These are phyloP conservation scores for Rhamnella rubrinervis DNA, from an alignment of 331 rosid species.

Conservation along the genomic window DNA sequence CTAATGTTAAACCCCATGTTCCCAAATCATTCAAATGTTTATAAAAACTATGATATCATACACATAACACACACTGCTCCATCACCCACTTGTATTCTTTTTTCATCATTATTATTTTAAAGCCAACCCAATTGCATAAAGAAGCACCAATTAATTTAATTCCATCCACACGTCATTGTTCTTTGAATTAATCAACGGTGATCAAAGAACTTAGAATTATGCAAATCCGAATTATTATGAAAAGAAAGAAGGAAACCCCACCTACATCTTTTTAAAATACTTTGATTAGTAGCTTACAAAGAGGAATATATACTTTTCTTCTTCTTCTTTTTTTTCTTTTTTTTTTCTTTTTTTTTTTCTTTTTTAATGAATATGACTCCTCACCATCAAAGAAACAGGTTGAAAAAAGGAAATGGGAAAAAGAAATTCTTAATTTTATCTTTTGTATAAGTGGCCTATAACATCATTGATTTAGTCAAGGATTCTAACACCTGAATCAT, in stretches of 20 bases:
- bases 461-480: conserved; percentile 11
- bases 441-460: neutral
- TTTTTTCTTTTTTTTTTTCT: no score
- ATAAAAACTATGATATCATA: no score
- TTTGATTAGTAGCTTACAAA: neutral
- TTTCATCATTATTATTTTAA: neutral
- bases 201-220: neutral
- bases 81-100: conserved; percentile 7
- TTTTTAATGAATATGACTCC: neutral
- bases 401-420: neutral
- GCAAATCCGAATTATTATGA: neutral
- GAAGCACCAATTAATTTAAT: neutral
- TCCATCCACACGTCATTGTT: conserved; percentile 6
- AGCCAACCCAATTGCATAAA: conserved; percentile 11
- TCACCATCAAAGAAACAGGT: neutral
- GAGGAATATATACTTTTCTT: neutral
- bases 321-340: neutral
- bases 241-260: neutral
- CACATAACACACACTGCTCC: no score
- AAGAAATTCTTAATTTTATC: neutral
- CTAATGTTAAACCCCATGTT: neutral
- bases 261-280: neutral
- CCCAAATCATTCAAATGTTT: neutral
- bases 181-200: conserved; percentile 7
- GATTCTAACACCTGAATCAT: neutral